Conservation (phyloP, 805 yeast species). For the Ogataea neopini region DNA sequence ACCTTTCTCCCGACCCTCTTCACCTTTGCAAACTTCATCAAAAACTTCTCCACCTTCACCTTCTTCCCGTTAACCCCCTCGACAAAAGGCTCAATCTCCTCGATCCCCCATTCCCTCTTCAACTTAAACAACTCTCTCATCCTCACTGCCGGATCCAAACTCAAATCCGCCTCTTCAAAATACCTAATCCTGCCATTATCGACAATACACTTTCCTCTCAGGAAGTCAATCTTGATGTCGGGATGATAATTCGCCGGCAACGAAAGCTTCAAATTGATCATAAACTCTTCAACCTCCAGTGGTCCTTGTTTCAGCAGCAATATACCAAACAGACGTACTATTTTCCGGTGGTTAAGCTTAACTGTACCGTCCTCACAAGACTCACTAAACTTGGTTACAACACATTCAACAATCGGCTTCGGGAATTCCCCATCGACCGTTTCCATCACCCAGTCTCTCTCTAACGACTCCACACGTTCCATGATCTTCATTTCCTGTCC, state of each 20-base stretch:
- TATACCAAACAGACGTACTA: slow-evolving; percentile 23
- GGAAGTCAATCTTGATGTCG: slow-evolving; percentile 53
- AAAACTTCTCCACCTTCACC: slow-evolving; percentile 55
- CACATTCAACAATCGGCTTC: slow-evolving; percentile 11
- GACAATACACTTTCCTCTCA: slow-evolving; percentile 32
- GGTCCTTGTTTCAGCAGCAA: slow-evolving; percentile 13
- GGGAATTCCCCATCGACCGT: slow-evolving; percentile 8
- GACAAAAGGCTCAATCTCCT: slow-evolving; percentile 64
- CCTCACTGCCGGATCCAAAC: slow-evolving; percentile 49
- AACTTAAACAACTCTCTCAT: slow-evolving; percentile 52
- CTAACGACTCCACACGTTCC: slow-evolving; percentile 8
- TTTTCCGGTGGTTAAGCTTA: slow-evolving; percentile 15
- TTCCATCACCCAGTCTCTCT: slow-evolving; percentile 3
- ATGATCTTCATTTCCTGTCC: slow-evolving; percentile 17
- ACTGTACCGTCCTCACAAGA: slow-evolving; percentile 18
- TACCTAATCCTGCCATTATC: slow-evolving; percentile 47
- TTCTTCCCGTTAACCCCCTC: slow-evolving; percentile 56
- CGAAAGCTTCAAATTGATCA: slow-evolving; percentile 60
- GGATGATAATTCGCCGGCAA: slow-evolving; percentile 57
- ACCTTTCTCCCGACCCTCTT: slow-evolving; percentile 45
- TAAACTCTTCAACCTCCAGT: slow-evolving; percentile 48
- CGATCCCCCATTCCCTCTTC: slow-evolving; percentile 61
- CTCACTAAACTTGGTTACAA: slow-evolving; percentile 14
- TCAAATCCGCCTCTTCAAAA: slow-evolving; percentile 50
- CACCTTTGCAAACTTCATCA: slow-evolving; percentile 63